Conservation (phyloP, 306 rosid species). For the Trifolium subterraneum region DNA sequence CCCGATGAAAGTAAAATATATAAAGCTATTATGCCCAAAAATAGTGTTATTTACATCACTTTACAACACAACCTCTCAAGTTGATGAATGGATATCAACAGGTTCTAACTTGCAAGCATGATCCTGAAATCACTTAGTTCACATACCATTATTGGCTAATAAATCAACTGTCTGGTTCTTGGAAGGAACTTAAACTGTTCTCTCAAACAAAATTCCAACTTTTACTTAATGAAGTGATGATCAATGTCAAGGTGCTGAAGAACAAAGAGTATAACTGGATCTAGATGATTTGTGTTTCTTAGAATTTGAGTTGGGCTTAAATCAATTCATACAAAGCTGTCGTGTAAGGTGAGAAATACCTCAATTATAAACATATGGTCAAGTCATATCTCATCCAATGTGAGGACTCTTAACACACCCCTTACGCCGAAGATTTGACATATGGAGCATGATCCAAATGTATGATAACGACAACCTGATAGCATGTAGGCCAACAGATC, state of each 20-base stretch:
- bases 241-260: not conserved
- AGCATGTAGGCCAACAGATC: no score
- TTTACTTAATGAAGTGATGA: not conserved
- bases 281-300: not conserved
- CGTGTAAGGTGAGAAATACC: no score
- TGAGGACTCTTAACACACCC: no score
- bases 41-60: not conserved
- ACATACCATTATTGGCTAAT: not conserved
- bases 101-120: not conserved
- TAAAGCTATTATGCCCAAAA: not conserved
- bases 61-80: not conserved
- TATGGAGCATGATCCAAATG: no score
- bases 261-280: not conserved
- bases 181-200: not conserved
- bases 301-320: no score
- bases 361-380: no score
- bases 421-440: no score
- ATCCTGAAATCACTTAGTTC: slow-evolving; percentile 1
- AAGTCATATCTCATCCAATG: no score
- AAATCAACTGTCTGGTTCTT: not conserved
- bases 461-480: no score
- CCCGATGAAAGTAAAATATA: not conserved
- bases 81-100: not conserved
- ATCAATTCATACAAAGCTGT: no score
- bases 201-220: not conserved